These are phyloP conservation scores for Sordariomycetes sp. DNA, from an alignment of 2,329 filamentous ascomycete genomes.

Conservation along the genomic window DNA sequence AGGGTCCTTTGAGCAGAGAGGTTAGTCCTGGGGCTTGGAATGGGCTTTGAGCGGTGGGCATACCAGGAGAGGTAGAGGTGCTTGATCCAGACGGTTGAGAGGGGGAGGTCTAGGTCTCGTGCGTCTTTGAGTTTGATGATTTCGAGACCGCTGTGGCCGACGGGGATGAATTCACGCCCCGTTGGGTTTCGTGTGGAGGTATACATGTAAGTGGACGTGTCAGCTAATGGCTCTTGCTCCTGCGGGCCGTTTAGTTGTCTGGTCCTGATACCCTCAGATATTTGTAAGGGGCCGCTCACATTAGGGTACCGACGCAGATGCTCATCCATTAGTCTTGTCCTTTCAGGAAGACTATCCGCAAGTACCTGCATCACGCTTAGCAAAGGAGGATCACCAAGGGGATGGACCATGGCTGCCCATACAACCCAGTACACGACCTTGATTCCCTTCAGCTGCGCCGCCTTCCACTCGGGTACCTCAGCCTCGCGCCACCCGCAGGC, in stretches of 20 bases:
- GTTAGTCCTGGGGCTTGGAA: background rate
- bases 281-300: background rate
- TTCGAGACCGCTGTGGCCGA: background rate
- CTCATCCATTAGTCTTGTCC: background rate
- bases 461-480: slow-evolving; percentile 19
- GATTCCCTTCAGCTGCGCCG: slow-evolving; percentile 17
- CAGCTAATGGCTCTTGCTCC: background rate
- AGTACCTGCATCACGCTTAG: background rate
- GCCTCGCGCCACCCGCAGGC: slow-evolving; percentile 28
- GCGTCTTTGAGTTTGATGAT: background rate
- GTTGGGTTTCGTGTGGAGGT: background rate
- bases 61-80: background rate
- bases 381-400: background rate
- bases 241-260: background rate
- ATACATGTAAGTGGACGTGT: background rate
- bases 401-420: slow-evolving; percentile 7
- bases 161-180: background rate
- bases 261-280: background rate
- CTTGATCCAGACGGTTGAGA: background rate
- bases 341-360: background rate
- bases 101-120: background rate
- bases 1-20: slow-evolving; percentile 10
- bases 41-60: background rate
- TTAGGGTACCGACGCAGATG: background rate
- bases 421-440: slow-evolving; percentile 26